phyloP scores from a whole-genome alignment of 2,329 filamentous ascomycete species.

The Pyricularia pennisetigena region DNA sequence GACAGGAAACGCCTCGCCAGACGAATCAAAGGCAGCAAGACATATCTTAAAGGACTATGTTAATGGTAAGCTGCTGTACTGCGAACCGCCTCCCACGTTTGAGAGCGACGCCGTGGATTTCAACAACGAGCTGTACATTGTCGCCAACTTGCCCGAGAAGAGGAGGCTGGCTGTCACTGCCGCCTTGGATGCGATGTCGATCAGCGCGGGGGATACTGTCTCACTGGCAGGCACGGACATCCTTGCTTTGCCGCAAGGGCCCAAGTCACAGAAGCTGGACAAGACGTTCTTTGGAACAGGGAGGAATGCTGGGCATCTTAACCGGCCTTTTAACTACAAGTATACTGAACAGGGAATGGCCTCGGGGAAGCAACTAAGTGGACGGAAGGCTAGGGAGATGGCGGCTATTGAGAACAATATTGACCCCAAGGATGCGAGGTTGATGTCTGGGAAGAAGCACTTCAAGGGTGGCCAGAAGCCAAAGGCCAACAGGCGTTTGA shows the following conservation, averaged over 20 bases:
- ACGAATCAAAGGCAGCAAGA: conserved; percentile 84
- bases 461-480: conserved; percentile 62
- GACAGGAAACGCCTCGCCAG: conserved; percentile 79
- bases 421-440: conserved; percentile 66
- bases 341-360: conserved; percentile 67
- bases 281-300: conserved; percentile 76
- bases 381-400: conserved; percentile 73
- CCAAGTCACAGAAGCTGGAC: conserved; percentile 71
- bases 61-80: conserved; percentile 87
- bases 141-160: conserved; percentile 71
- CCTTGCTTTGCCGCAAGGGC: conserved; percentile 45
- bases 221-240: conserved; percentile 35
- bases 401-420: conserved; percentile 76
- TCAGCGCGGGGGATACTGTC: conserved; percentile 23
- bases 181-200: conserved; percentile 34
- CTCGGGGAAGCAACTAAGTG: conserved; percentile 57
- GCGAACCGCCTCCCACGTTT: conserved; percentile 68
- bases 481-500: conserved; percentile 41
- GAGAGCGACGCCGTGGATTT: conserved; percentile 66
- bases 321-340: conserved; percentile 79
- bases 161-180: conserved; percentile 56
- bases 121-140: conserved; percentile 83
- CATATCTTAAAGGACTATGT: conserved; percentile 96
- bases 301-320: conserved; percentile 55
- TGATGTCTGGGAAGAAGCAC: conserved; percentile 75